Base-by-base conservation (phyloP, 2,329 filamentous ascomycete genomes). In the Diplocarpon mali region DNA sequence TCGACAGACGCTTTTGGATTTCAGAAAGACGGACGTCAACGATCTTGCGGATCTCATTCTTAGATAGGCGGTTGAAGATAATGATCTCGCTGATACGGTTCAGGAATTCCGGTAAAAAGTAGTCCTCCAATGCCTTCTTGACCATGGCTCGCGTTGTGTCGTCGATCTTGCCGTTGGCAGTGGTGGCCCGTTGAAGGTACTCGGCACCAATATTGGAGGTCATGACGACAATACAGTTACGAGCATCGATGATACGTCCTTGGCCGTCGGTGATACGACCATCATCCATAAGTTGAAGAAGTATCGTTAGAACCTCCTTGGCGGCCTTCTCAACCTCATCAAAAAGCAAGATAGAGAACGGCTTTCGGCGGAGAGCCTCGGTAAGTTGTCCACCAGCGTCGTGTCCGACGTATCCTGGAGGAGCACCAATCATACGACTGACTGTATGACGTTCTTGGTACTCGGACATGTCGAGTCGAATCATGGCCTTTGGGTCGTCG, bases 251-350 rank as follows among this genome's bases (percentile, higher is more conserved):
- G 40, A 95, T 74, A 63, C 92, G 80, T 62, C 92, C 92, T 76
- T 96, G 93, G 38, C 92, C 92, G 61, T 98, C 92, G 12, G 92
- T 98, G 65, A 98, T 96, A 59, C 92, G 88, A 27, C 92, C 92
- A 60, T 98, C 92, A 60, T 98, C 92, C 88, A 98, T 96, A 60
- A 98, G 86, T 66, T 98, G 92, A n/a, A 98, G 78, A 31, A 98
- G 78, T 13, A 98, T 92, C 1, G 92, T 98, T 35, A 98, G 72
- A 1, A 98, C 79, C 68, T 98, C 92, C 70, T 98, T 98, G 51
- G 92, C 92, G 1, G 92, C 90, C 72, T 98, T 98, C 68, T 98
- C 92, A 13, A 96, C 87, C 66, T 98, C 92, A 57, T 98, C 92
- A 57, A 98, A 98, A 8, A 98, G 78, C 2, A 98, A 73, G 60